Evolutionary conservation across 2,329 filamentous ascomycete species (phyloP).

Genomic region (Neoscytalidium dimidiatum): DNA sequence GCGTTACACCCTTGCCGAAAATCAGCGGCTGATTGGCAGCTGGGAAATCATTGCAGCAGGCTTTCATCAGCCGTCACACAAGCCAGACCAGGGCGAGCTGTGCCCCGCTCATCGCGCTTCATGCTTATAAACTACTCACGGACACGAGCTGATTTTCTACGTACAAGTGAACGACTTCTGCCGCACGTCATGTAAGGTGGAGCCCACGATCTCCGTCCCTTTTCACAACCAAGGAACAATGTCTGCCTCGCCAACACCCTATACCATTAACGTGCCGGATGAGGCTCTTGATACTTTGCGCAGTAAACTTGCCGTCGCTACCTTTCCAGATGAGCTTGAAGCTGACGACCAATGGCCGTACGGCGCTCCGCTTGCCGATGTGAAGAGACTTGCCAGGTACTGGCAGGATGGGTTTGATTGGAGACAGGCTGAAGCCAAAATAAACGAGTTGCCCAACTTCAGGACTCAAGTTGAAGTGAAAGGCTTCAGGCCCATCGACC

Average conservation of each 20-base stretch:
- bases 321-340: conserved; percentile 59
- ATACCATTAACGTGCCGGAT: conserved; percentile 54
- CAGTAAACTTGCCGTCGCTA: conserved; percentile 55
- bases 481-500: conserved; percentile 59
- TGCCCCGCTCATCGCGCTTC: background rate
- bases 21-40: background rate
- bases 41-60: background rate
- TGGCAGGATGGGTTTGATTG: conserved; percentile 64
- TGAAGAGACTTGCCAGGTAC: conserved; percentile 59
- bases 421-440: conserved; percentile 57
- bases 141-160: background rate
- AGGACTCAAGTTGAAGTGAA: conserved; percentile 55
- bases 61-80: background rate
- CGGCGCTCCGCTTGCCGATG: conserved; percentile 60
- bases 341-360: conserved; percentile 54
- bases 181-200: background rate
- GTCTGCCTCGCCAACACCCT: conserved; percentile 15
- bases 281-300: conserved; percentile 55
- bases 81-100: background rate
- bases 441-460: conserved; percentile 65
- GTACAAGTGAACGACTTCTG: too few relatives aligned
- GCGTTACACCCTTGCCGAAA: background rate
- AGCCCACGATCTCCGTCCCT: background rate
- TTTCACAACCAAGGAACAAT: background rate
- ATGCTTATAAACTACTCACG: background rate